Conservation (phyloP, 495 filamentous ascomycete genomes). For the Penicillium arizonense region DNA sequence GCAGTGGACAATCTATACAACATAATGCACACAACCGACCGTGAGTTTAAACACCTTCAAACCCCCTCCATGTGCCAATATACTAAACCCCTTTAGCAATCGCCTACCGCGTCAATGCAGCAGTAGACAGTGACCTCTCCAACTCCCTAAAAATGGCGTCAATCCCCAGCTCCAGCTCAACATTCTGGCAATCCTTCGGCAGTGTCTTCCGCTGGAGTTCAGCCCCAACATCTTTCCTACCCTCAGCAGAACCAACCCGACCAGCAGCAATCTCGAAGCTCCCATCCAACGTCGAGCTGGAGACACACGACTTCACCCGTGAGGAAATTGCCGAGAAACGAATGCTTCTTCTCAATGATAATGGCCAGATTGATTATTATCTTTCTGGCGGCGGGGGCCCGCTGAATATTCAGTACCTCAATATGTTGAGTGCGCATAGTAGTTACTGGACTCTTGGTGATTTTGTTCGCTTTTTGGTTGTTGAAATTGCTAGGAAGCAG, state of each 20-base stretch:
- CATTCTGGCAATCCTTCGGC: conserved; percentile 65
- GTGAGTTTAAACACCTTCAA: conserved; percentile 22
- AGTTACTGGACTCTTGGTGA: conserved; percentile 88
- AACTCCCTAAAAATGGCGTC: conserved; percentile 70
- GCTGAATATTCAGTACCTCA: conserved; percentile 91
- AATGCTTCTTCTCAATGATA: conserved; percentile 86
- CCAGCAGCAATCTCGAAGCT: conserved; percentile 57
- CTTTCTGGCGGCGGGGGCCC: conserved; percentile 76
- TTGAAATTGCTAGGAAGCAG: conserved; percentile 76
- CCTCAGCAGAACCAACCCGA: conserved; percentile 27
- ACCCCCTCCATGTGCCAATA: conserved; percentile 4
- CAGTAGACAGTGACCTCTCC: conserved; percentile 78
- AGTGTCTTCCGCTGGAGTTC: conserved; percentile 57
- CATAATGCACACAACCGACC: conserved; percentile 68
- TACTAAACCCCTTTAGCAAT: conserved; percentile 62
- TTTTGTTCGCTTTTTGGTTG: conserved; percentile 80
- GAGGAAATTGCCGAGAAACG: conserved; percentile 93
- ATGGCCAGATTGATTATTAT: conserved; percentile 90
- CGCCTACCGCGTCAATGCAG: conserved; percentile 86
- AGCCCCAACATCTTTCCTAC: conserved; percentile 22
- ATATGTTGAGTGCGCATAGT: conserved; percentile 96
- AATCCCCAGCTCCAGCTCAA: conserved; percentile 69
- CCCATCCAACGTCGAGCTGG: conserved; percentile 88
- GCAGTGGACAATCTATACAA: conserved; percentile 98
- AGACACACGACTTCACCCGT: conserved; percentile 89